Percentiles rank a stretch among this genome's conserved stretches.
phyloP scores from a whole-genome alignment of 1,284 basidiomycete genomes.

The Malassezia psittaci region DNA sequence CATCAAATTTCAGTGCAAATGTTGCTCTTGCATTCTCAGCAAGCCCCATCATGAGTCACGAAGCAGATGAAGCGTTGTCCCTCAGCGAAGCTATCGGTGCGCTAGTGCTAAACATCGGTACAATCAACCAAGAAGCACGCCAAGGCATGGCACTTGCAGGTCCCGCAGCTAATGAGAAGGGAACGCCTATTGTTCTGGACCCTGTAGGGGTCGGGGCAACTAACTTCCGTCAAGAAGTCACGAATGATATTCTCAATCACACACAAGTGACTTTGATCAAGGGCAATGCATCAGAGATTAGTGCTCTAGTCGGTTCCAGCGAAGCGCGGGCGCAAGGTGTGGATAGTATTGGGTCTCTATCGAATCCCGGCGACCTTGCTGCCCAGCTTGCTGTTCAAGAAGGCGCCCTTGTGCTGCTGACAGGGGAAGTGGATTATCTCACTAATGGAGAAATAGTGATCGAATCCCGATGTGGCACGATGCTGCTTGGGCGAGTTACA shows the following conservation, averaged over 20 bases:
- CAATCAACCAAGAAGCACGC: constrained; percentile 56
- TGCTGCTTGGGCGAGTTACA: constrained; percentile 67
- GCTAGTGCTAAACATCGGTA: constrained; percentile 82
- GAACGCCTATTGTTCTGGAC: constrained; percentile 70
- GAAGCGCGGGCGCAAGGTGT: constrained; percentile 74
- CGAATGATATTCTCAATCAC: constrained; percentile 62
- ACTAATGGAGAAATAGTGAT: constrained; percentile 68
- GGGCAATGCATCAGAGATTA: constrained; percentile 86
- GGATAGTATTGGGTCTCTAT: constrained; percentile 68
- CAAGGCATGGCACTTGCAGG: constrained; percentile 76
- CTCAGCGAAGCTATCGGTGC: constrained; percentile 61
- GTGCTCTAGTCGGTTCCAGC: constrained; percentile 59
- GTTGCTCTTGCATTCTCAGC: constrained; percentile 77
- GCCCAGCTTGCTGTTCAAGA: constrained; percentile 63
- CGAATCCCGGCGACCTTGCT: constrained; percentile 64
- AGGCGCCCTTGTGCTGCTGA: constrained; percentile 71
- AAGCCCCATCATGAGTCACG: constrained; percentile 72
- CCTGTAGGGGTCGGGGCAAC: constrained; percentile 88
- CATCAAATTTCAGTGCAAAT: constrained; percentile 82
- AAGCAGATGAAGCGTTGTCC: constrained; percentile 67
- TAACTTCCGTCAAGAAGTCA: constrained; percentile 57
- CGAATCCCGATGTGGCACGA: constrained; percentile 65
- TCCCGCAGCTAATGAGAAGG: constrained; percentile 40
- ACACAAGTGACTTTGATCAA: constrained; percentile 90
- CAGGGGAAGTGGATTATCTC: constrained; percentile 72